These are phyloP conservation scores for Coccinonectria pachysandricola DNA, from an alignment of 2,329 filamentous ascomycete genomes.

Conservation along the genomic window DNA sequence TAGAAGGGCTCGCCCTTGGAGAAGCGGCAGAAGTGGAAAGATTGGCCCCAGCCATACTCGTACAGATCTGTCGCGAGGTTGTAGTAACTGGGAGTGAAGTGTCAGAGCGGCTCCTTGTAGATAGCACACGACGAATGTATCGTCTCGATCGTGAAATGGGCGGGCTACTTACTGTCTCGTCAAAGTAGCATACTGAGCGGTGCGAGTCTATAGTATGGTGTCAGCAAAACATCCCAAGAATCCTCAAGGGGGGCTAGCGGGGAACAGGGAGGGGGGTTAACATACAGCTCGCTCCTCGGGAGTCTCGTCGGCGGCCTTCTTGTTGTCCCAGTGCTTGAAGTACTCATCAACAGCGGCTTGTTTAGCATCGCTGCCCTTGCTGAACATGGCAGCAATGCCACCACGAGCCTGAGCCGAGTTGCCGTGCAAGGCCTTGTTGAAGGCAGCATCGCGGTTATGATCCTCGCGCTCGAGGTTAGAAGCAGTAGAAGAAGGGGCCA, in stretches of 20 bases:
- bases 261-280: slow-evolving; percentile 8
- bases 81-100: slow-evolving; percentile 58
- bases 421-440: slow-evolving; percentile 82
- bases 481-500: slow-evolving; percentile 31
- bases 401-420: slow-evolving; percentile 56
- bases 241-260: neutral
- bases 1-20: slow-evolving; percentile 76
- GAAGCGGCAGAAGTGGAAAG: slow-evolving; percentile 97
- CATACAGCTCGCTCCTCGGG: slow-evolving; percentile 67
- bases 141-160: slow-evolving; percentile 1
- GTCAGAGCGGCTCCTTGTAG: slow-evolving; percentile 10
- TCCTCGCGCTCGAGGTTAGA: slow-evolving; percentile 66
- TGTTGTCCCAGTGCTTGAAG: slow-evolving; percentile 95
- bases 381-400: slow-evolving; percentile 73
- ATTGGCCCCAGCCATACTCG: slow-evolving; percentile 93
- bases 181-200: slow-evolving; percentile 82
- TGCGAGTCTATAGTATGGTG: slow-evolving; percentile 49
- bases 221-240: slow-evolving; percentile 9
- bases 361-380: slow-evolving; percentile 67
- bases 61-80: slow-evolving; percentile 94
- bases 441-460: slow-evolving; percentile 75
- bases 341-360: slow-evolving; percentile 81
- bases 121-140: slow-evolving; percentile 1
- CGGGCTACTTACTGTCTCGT: slow-evolving; percentile 66
- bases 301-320: slow-evolving; percentile 69